phyloP scores from a whole-genome alignment of 306 rosid species.

The Hylodesmum podocarpum region DNA sequence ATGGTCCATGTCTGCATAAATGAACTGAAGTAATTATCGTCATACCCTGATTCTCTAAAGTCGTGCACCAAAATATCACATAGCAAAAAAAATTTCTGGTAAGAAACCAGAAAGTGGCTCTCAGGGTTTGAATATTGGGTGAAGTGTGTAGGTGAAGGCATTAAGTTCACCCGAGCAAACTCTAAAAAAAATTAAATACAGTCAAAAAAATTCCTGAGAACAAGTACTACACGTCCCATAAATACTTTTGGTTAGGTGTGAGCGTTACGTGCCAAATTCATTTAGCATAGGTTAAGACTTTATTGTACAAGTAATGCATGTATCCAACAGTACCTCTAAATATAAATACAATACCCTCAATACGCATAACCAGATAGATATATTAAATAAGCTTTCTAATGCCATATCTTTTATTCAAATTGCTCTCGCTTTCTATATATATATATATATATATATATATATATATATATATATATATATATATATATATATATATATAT shows the following conservation, averaged over 20 bases:
- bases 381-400: neutral
- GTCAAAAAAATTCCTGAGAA: neutral
- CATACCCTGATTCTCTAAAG: neutral
- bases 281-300: neutral
- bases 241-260: neutral
- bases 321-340: neutral
- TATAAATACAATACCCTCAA: too few relatives aligned
- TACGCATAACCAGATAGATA: neutral
- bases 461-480: too few relatives aligned
- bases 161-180: slow-evolving; percentile 24
- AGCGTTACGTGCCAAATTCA: neutral
- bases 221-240: neutral
- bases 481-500: neutral
- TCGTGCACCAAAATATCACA: neutral
- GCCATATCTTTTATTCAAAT: neutral
- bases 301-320: neutral
- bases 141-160: slow-evolving; percentile 12
- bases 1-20: neutral
- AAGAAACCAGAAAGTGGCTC: neutral
- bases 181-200: neutral
- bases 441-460: too few relatives aligned
- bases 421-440: neutral
- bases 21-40: neutral
- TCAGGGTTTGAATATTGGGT: slow-evolving; percentile 25
- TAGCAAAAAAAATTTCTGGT: slow-evolving; percentile 11